Base-by-base conservation (phyloP, 73 alveolate species). In the Paramecium sonneborni region DNA sequence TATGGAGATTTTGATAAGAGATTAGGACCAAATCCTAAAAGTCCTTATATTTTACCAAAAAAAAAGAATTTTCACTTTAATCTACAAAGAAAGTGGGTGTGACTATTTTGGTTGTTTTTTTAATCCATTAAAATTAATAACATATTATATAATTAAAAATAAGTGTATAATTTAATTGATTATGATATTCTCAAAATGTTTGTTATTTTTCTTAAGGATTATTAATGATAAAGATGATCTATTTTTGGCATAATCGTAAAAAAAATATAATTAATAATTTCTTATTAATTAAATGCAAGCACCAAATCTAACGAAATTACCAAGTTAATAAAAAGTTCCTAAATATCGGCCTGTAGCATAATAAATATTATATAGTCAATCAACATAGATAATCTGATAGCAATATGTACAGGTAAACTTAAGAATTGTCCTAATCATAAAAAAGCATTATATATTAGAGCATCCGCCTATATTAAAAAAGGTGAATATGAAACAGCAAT, bases 381-480 rank as follows among this genome's bases (percentile, higher is more conserved):
- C 6, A 94, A 95, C 79, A 96, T 95, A 72, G 98, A 95, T 85
- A 95, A 95, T 72, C 88, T 95, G 74, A 95, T 95, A 38, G 52
- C 93, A 4, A 96, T 95, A 21, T 95, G 98, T 62, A 58, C 97
- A 2, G 95, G 93, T 91, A 94, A 94, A 58, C 91, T 95, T 0
- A 48, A 92, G 32, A 95, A 92, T 46, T 96, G 92, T 79, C 95
- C 95, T 2, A 93, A 93, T 46, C 98, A 96, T 67, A 93, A 86
- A 56, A 96, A 96, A 93, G 98, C 98, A 9, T 69, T 96, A 5
- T 96, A 95, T 70, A 96, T 96, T 20, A 62, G 98, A n/a, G 97
- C 98, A 3, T 95, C 97, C 5, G 91, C 97, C 1, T 94, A 57
- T 46, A 68, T 96, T 35, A 96, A 96, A 88, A 96, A 95, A 46